phyloP scores from a whole-genome alignment of 2,329 filamentous ascomycete species.

The Colletotrichum sidae region DNA sequence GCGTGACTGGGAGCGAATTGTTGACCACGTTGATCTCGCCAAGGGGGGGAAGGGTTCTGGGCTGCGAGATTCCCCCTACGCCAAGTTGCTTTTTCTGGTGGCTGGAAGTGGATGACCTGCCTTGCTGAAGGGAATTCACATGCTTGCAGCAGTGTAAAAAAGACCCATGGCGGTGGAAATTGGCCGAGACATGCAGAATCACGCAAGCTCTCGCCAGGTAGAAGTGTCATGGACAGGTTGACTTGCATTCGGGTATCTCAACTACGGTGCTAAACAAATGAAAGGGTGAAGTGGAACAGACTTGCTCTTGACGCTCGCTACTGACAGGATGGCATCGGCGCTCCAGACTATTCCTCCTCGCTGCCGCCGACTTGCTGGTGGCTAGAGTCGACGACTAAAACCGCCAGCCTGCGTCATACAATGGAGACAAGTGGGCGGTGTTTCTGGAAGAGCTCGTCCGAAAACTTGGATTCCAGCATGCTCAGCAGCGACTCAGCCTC shows the following conservation, averaged over 20 bases:
- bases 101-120: neutral
- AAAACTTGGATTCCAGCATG: constrained; percentile 51
- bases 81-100: neutral
- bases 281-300: neutral
- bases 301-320: no score
- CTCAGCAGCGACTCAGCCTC: constrained; percentile 55
- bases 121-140: neutral
- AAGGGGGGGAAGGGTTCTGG: no score
- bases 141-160: neutral
- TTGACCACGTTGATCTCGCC: neutral
- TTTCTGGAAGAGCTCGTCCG: constrained; percentile 36
- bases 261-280: constrained; percentile 3
- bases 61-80: no score
- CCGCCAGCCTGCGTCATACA: neutral
- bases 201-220: neutral
- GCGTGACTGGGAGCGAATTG: neutral
- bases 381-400: no score
- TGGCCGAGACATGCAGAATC: constrained; percentile 1
- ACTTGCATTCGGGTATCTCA: constrained; percentile 18
- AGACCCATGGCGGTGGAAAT: neutral
- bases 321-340: no score
- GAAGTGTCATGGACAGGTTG: neutral
- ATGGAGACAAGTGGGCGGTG: neutral
- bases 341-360: no score
- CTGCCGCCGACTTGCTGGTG: no score